Base-by-base conservation (phyloP, 257 asterid genomes). In the Solanum rostratum region DNA sequence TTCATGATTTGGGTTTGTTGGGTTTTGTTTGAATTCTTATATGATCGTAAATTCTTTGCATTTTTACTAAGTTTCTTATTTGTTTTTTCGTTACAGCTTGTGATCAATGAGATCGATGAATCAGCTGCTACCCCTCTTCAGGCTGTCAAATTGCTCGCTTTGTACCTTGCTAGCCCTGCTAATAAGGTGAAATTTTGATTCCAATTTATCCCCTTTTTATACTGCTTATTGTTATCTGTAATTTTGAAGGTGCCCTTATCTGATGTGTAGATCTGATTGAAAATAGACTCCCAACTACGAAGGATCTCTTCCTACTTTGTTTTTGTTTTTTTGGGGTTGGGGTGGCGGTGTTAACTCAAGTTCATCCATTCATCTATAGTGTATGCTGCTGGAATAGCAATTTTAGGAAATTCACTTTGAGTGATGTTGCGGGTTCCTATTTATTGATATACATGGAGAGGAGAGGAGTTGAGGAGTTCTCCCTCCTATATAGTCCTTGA, bases 91-190 rank as follows among this genome's bases (percentile, higher is more conserved):
- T 74, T 73, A 82, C 88, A 95, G 98, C 97, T 95, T 59, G 99
- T 95, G 91, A 91, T 96, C 15, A 91, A 88, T 85, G 99, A 96
- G 97, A 94, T 96, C 85, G 97, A 95, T 86, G 90, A 93, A 33
- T 94, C 99, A 29, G 98, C 99, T 15, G 92, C 99, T 20, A 96
- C 98, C 84, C 97, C 98, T 62, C 98, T 93, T 85, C 99, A 96
- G 91, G 99, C 99, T 54, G 98, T 95, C 84, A 96, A 96, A 88
- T 88, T 96, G 91, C 93, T 95, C 3, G 98, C 99, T 80, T 20
- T 91, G 84, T 96, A 95, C 88, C 96, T 93, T 81, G 89, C 94
- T 46, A 84, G 87, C 88, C 94, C 97, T 82, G 91, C 88, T 24
- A 91, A 93, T 85, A 95, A 94, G 98, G 99, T 94, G 84, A 81